Evolutionary conservation across 441 rosid species (phyloP), one percentile per base, ranked within the genome.

Genomic region (Adansonia gregorii): DNA sequence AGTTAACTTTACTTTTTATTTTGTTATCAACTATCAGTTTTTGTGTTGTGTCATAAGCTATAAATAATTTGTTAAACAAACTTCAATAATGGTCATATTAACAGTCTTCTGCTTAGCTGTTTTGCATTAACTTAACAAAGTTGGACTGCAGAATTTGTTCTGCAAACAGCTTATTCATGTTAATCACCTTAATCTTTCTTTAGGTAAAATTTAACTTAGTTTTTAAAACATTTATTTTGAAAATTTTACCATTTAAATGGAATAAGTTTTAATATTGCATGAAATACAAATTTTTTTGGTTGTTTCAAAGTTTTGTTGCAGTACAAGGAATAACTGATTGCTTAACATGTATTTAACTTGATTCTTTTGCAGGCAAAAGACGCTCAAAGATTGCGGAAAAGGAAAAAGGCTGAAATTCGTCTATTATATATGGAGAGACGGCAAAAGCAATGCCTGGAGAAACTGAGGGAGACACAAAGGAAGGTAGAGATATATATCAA

Each of bases 401-500:
- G 35, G 35, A 31, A 31, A 31, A 31, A 31, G 35, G 35, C 35
- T 31, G 35, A 31, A 31, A 31, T 31, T 31, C 2, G 97, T 63
- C 61, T 87, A 64, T 75, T 88, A 76, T 95, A 94, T 80, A 87
- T 90, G 92, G 91, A 93, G 85, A 92, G 89, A 87, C 88, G 97
- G 82, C 94, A 93, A 83, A 91, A 92, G 78, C 92, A 88, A 86
- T 91, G 98, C 6, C 75, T 93, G 78, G 97, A 93, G 79, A 98
- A 94, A 86, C 85, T 93, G 85, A 88, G 98, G 81, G 92, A 88
- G 81, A 85, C 93, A 61, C 92, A 93, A 82, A 93, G 89, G 91
- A 92, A 90, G 97, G 98, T 94, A 71, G 69, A 24, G 35, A 9
- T 66, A 63, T 8, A 56, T 54, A 39, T 46, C 59, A 8, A 3